Evolutionary conservation across 2,329 filamentous ascomycete genomes (phyloP).

Genomic region (Thelonectria rubi): DNA sequence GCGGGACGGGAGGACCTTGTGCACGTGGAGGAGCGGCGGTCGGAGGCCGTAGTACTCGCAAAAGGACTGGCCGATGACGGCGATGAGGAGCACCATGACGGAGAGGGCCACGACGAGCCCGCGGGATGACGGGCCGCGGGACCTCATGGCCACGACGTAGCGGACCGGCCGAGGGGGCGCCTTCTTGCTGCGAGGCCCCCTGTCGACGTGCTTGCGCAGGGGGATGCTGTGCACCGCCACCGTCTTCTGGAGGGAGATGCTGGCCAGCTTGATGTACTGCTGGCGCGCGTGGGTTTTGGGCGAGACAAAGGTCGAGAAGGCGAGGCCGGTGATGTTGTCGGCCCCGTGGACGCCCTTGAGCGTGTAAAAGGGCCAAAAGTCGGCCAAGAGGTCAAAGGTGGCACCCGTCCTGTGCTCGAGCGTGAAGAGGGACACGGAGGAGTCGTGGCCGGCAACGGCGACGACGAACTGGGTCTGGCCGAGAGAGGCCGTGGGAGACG

Average conservation of each 20-base stretch:
- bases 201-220: slow-evolving; percentile 59
- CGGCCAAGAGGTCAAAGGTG: slow-evolving; percentile 59
- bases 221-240: slow-evolving; percentile 83
- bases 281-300: slow-evolving; percentile 56
- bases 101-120: slow-evolving; percentile 63
- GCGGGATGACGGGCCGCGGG: slow-evolving; percentile 60
- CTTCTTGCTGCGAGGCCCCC: slow-evolving; percentile 47
- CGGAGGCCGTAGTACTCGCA: slow-evolving; percentile 69
- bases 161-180: slow-evolving; percentile 63
- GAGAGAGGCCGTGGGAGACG: slow-evolving; percentile 58
- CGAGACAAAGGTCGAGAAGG: slow-evolving; percentile 65
- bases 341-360: slow-evolving; percentile 63
- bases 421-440: slow-evolving; percentile 80
- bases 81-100: slow-evolving; percentile 67
- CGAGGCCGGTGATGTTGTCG: slow-evolving; percentile 66
- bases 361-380: slow-evolving; percentile 62
- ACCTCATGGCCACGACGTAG: slow-evolving; percentile 73
- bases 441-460: slow-evolving; percentile 82
- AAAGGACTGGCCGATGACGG: slow-evolving; percentile 69
- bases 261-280: slow-evolving; percentile 74
- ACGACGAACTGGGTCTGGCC: slow-evolving; percentile 80
- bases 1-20: slow-evolving; percentile 63
- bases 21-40: slow-evolving; percentile 64
- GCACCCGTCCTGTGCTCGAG: slow-evolving; percentile 70
- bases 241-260: slow-evolving; percentile 81